Evolutionary conservation across 257 asterid genomes (phyloP), one percentile per base, ranked within the genome.

Genomic region (Craterostigma plantagineum): DNA sequence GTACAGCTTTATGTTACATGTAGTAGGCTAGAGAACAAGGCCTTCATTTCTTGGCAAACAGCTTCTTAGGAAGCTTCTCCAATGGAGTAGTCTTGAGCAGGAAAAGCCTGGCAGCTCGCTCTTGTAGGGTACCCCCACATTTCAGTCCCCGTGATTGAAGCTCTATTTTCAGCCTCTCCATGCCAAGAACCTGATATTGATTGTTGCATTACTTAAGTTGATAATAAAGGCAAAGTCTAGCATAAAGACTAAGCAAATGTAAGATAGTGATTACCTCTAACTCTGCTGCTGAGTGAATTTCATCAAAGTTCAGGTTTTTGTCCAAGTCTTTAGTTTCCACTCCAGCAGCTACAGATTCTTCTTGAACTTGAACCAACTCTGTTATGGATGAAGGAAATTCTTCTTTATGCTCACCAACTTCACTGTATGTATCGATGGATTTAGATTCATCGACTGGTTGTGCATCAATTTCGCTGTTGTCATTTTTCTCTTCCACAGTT

Each of bases 1-100:
- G 30, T 23, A 23, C 30, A 23, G 30, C 30, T 23, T 23, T 23
- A 23, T 23, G 4, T 23, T 23, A 23, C 30, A 23, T 23, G 30
- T 23, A n/a, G n/a, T n/a, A 5, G 33, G 33, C 35, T 33, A 23
- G 30, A 6, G 30, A 23, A 23, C 4, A 23, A 23, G 30, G 30
- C 30, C 46, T 18, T 74, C 71, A 82, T 67, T 79, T 87, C 92
- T 76, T 87, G 48, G 91, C 85, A 43, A 87, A 60, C 42, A 71
- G 61, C 75, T 79, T 82, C 79, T 79, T 87, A 2, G 98, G 83
- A 45, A 87, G 78, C 90, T 10, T 79, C 69, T 79, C 93, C 27
- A 79, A 37, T 15, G 79, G 69, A 11, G 71, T 67, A 27, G 69
- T 68, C 58, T 72, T 72, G 48, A 68, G 71, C 48, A 65, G 68